Base-by-base conservation (phyloP, 345 rosid genomes). In the Arabidopsis arenosa region DNA sequence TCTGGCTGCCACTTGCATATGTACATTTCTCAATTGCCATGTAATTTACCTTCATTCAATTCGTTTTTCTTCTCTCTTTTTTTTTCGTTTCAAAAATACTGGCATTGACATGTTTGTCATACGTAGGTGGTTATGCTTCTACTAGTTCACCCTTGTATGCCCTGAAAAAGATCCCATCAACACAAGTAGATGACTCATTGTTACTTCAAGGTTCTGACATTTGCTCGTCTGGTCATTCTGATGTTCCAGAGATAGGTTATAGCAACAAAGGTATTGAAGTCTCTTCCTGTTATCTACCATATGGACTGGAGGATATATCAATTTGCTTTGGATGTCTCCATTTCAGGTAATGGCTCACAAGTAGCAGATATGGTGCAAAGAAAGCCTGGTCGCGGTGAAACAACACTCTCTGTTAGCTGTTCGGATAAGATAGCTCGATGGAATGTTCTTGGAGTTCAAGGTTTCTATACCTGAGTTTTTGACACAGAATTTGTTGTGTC, bases 351-450 rank as follows among this genome's bases (percentile, higher is more conserved):
- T 69, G 62, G 53, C 69, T 64, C 76, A 41, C 77, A 68, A 71
- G 67, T 64, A 12, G 63, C 77, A 59, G 89, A 87, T 76, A 76
- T 66, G 77, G 97, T 92, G 66, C 96, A 90, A 70, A 85, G 96
- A 79, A 94, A 94, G 83, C 97, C 98, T 74, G 97, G 98, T 56
- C 97, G 97, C 33, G 98, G 97, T 73, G 91, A 90, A 79, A 79
- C 86, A 2, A 94, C 98, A 48, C 84, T 88, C 79, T 92, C 98
- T 13, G 97, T 90, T 71, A 86, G 93, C 87, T 93, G 98, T 83
- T 88, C 96, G 7, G 96, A 91, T 76, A 93, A 94, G 88, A 86
- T 92, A 58, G 84, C 96, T 75, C 89, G 93, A 43, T 94, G 97
- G 98, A 94, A 90, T 74, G 83, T 88, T 66, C 83, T 89, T 66